Evolutionary conservation across 441 rosid species (phyloP).

Genomic region (Erysimum cheiri): DNA sequence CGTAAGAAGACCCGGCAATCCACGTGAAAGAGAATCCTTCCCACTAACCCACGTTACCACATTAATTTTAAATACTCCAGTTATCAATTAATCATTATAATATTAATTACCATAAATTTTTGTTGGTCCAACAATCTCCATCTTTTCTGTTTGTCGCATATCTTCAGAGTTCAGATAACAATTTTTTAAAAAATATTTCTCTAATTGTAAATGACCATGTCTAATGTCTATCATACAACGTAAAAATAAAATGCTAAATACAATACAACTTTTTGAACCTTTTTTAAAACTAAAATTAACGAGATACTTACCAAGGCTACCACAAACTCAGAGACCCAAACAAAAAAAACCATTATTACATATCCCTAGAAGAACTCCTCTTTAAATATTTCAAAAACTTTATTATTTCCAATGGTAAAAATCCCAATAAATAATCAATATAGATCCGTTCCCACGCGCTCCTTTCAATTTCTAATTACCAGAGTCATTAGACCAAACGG

Average conservation of each 20-base stretch:
- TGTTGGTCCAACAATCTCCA: constrained; percentile 21
- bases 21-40: constrained; percentile 52
- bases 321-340: constrained; percentile 2
- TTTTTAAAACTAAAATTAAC: background rate
- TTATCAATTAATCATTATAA: constrained; percentile 3
- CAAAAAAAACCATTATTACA: constrained; percentile 7
- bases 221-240: background rate
- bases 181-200: background rate
- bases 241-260: constrained; percentile 1
- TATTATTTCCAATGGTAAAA: constrained; percentile 1
- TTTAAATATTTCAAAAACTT: constrained; percentile 18
- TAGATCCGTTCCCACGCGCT: constrained; percentile 31
- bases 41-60: constrained; percentile 45
- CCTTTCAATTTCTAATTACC: background rate
- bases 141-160: constrained; percentile 4
- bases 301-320: constrained; percentile 9
- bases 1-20: constrained; percentile 39
- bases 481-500: background rate
- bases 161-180: constrained; percentile 1
- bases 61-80: no score
- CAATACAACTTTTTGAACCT: constrained; percentile 12
- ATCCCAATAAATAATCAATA: background rate
- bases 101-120: background rate
- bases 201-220: background rate
- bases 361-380: constrained; percentile 31